Evolutionary conservation across 495 filamentous ascomycete species (phyloP), one percentile per base, ranked within the genome.

Genomic region (Penicillium angulare): DNA sequence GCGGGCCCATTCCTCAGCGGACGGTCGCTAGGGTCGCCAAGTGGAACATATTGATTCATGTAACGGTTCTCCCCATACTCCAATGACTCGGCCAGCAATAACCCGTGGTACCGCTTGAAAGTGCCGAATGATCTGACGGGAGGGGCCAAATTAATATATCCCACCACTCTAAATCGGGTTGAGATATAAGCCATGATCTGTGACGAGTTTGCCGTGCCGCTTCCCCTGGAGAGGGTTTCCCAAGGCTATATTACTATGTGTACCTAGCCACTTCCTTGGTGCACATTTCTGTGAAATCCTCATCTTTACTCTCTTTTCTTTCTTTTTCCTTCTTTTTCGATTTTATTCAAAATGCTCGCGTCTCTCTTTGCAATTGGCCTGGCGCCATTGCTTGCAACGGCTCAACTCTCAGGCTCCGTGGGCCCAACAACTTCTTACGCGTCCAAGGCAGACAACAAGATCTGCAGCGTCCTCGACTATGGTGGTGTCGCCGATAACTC

Each of bases 391-490:
- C 52, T 69, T 10, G 59, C 59, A 52, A 49, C 47, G 15, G 76
- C 74, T 27, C 67, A 74, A 52, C 64, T 74, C 13, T 70, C 72
- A 1, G 72, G 72, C 20, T 56, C 55, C 3, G 71, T 77, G n/a
- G 77, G 73, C 13, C 74, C 73, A 20, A 61, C 65, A 23, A 78
- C 77, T 17, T 62, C 64, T 23, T 58, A 52, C 41, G 48, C 58
- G 3, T 50, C 55, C 21, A 74, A 74, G 47, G 54, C 56, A 17
- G 52, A 45, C 46, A 55, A 54, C 20, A 74, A 73, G 31, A 63
- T 65, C 20, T 79, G 78, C 56, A 76, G 73, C 41, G 74, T 80
- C 22, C 66, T 79, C 32, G 58, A 80, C 47, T 79, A 80, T 49
- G 78, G 77, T 12, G 77, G 62, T 17, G 62, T 68, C 3, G 76